These are phyloP conservation scores for Stemphylium beticola DNA, from an alignment of 2,329 filamentous ascomycete genomes.

Conservation along the genomic window DNA sequence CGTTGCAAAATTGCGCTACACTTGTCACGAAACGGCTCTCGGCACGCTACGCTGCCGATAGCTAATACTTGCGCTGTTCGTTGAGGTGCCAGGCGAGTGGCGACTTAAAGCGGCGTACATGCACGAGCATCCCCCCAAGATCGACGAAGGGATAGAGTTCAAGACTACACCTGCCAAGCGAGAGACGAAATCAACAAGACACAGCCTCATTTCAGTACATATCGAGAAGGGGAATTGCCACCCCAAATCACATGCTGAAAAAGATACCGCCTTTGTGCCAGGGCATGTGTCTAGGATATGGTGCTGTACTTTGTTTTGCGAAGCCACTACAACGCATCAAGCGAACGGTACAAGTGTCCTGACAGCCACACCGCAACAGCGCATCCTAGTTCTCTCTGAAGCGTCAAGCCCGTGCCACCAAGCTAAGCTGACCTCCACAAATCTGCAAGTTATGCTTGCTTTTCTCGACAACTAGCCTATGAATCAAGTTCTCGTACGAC, in stretches of 20 bases:
- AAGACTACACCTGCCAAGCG: constrained; percentile 4
- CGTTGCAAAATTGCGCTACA: neutral
- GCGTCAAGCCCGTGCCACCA: neutral
- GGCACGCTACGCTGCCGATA: constrained; percentile 8
- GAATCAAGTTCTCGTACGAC: constrained; percentile 1
- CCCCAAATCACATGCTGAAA: neutral
- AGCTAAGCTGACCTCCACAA: neutral
- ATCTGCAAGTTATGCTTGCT: constrained; percentile 4
- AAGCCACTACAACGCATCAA: neutral
- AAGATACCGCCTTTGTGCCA: neutral
- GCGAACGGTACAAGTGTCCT: neutral
- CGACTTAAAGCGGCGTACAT: constrained; percentile 4
- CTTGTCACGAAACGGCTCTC: constrained; percentile 10
- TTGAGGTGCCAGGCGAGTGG: neutral
- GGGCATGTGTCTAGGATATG: neutral
- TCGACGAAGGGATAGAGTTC: constrained; percentile 1
- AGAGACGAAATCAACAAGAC: neutral
- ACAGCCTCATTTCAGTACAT: neutral
- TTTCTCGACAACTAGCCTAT: constrained; percentile 8
- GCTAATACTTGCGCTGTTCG: neutral
- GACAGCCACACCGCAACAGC: neutral
- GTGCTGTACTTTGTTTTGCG: neutral
- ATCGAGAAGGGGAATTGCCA: neutral
- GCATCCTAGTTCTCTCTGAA: neutral
- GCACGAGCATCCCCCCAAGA: neutral